Evolutionary conservation across 1,284 basidiomycete genomes (phyloP), one percentile per base, ranked within the genome.

Genomic region (Leccinum griseonigrum): DNA sequence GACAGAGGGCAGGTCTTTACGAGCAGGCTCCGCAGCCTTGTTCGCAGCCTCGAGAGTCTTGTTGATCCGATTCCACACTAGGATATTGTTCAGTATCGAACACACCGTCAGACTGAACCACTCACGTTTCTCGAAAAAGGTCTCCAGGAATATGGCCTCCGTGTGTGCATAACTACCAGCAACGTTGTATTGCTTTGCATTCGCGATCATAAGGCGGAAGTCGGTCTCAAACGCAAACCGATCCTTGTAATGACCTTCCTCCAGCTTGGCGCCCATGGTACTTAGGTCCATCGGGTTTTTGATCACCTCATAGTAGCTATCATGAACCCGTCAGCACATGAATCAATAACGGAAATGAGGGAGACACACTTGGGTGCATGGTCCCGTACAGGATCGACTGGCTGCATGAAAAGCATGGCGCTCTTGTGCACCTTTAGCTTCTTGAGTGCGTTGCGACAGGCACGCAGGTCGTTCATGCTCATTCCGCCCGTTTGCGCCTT

Each of bases 221-320:
- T 99, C 97, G 18, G 83, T 81, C 68, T 91, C 88, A 73, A 98
- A 97, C 22, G 83, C 90, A 70, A 90, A 87, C 26, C 95, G 88
- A 69, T 92, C 86, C 63, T 86, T 84, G 78, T 98, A 99, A 57
- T 95, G 85, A 0, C 95, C 95, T 63, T 84, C 86, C 69, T 94
- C 89, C 28, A 99, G 79, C 76, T 97, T 98, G 59, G 91, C 91
- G 22, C 83, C 81, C 79, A 97, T 92, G 0, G 95, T 96, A 56
- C 88, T 88, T 13, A 99, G 80, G 74, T 99, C 97, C 94, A 99
- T 98, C 0, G 97, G 97, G 14, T 90, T 82, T 74, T 92, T 92
- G 76, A 99, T 92, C 61, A 97, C 78, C 58, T 92, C 87, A 69
- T 95, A 94, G 75, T 98, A 98, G 66, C 93, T 95, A 65, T 58